Base-by-base conservation (phyloP, 139 green algal genomes). In the Micractinium conductrix region DNA sequence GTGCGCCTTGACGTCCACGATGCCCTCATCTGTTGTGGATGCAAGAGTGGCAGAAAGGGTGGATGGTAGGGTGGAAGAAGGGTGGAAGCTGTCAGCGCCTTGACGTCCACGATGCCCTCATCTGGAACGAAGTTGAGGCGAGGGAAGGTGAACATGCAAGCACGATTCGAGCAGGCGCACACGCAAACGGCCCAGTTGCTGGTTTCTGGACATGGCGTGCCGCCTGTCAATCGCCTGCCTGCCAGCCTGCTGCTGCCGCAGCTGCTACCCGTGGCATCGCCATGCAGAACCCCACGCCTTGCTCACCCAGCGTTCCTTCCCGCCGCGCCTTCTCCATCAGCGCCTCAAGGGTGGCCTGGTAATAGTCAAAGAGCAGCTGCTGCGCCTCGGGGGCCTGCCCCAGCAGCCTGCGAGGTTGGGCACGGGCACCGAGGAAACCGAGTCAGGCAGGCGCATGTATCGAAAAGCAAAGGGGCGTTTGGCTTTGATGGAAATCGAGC, bases 341-440 rank as follows among this genome's bases (percentile, higher is more conserved):
- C 14, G 62, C 71, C 62, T 93, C 89, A 72, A 95, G 79, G 6
- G 86, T 86, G 44, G 72, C 85, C 60, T 89, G 83, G 83, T 92
- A 95, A 43, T 90, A 90, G 79, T 94, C 88, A 80, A 95, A 95
- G 33, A 95, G 45, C 4, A 86, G 38, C 40, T 68, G 78, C 85
- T 95, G 92, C 30, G 76, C 78, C 4, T 79, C 79, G 0, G 90
- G 92, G 1, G 75, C 67, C 33, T 95, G 82, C 4, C 92, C 92
- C 71, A 95, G 85, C 69, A 94, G 83, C 53, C 53, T 62, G 53
- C 53, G 26, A 16, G 10, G 8, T 21, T 19, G 7, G 53, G 53
- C 53, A 62, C 2, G 53, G 53, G 53, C 48, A 21, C 53, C 24
- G 12, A 21, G 53, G 19, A 62, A 2, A 62, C 19, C 53, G 10